A percentile compares a stretch with the other conserved stretches of the same genome.
These are phyloP conservation scores for Ophiostoma pallidulum DNA, from an alignment of 2,329 filamentous ascomycete species.

Conservation along the genomic window DNA sequence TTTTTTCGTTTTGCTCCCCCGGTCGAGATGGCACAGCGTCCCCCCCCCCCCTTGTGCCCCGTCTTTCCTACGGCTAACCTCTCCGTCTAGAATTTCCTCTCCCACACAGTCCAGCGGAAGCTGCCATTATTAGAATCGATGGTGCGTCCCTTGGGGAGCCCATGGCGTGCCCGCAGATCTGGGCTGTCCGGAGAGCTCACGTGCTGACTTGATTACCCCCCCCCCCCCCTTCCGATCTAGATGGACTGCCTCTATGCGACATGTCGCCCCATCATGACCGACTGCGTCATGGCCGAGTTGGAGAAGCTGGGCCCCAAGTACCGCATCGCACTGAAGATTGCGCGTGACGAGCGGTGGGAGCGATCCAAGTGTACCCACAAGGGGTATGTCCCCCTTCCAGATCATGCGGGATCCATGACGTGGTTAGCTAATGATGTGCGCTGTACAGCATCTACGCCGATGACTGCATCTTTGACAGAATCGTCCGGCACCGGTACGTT, in stretches of 20 bases:
- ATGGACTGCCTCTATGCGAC: slow-evolving; percentile 94
- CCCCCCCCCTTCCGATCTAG: slow-evolving; percentile 34
- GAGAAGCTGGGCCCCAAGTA: slow-evolving; percentile 88
- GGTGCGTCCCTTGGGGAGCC: no score
- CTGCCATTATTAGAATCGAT: slow-evolving; percentile 77
- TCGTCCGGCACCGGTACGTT: slow-evolving; percentile 49
- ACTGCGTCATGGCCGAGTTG: slow-evolving; percentile 66
- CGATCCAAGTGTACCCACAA: slow-evolving; percentile 83
- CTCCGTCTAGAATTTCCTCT: slow-evolving; percentile 60
- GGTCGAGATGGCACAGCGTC: no score
- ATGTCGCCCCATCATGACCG: slow-evolving; percentile 78
- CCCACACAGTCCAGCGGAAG: slow-evolving; percentile 79
- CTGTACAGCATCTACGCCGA: slow-evolving; percentile 51
- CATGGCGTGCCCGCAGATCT: no score
- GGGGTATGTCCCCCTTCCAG: slow-evolving; percentile 33
- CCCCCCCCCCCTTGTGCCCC: no score
- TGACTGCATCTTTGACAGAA: slow-evolving; percentile 71
- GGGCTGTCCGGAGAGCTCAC: no score
- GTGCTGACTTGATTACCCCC: no score
- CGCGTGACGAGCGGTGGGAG: slow-evolving; percentile 82
- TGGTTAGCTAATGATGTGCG: no score
- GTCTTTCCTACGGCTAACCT: background rate
- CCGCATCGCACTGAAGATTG: slow-evolving; percentile 73
- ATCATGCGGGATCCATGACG: background rate
- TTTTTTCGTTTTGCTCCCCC: background rate